Percentiles rank a stretch among this genome's conserved stretches.
These are phyloP conservation scores for Mortierella sp. DNA, from an alignment of 371 early-diverging fungal genomes.

Conservation along the genomic window DNA sequence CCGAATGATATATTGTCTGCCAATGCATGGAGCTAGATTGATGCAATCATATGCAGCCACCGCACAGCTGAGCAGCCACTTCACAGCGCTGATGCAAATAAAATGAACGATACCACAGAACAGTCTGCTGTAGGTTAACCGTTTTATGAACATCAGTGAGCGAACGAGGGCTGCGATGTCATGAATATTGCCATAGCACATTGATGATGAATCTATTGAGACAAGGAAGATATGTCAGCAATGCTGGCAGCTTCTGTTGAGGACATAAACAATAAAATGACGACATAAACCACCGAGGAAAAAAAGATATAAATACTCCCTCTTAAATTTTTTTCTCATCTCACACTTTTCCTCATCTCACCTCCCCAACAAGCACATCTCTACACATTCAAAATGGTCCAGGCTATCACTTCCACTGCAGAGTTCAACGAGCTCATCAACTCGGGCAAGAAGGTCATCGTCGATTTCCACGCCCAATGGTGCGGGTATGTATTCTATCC, in stretches of 20 bases:
- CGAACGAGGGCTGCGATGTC: too few relatives aligned
- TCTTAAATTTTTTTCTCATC: background rate
- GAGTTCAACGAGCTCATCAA: slow-evolving; percentile 31
- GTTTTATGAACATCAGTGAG: too few relatives aligned
- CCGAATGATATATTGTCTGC: slow-evolving; percentile 33
- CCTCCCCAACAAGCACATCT: background rate
- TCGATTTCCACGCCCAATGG: slow-evolving; percentile 80
- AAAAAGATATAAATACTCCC: background rate
- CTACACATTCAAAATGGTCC: slow-evolving; percentile 31
- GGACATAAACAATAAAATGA: too few relatives aligned
- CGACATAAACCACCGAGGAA: background rate
- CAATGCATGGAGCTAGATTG: slow-evolving; percentile 44
- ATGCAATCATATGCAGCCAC: too few relatives aligned
- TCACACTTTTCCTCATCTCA: slow-evolving; percentile 9
- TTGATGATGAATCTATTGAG: too few relatives aligned
- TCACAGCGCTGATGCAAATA: too few relatives aligned
- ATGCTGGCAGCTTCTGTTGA: too few relatives aligned
- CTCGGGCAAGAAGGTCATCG: slow-evolving; percentile 59
- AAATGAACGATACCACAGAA: too few relatives aligned
- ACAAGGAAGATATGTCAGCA: too few relatives aligned
- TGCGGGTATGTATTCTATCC: slow-evolving; percentile 56
- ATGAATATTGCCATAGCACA: too few relatives aligned
- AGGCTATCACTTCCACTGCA: slow-evolving; percentile 16
- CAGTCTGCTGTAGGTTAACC: too few relatives aligned
- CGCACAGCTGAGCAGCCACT: too few relatives aligned